A percentile compares a stretch with the other conserved stretches of the same genome.
These are phyloP conservation scores for Baorangia bicolor DNA, from an alignment of 768 basidiomycete genomes.

Conservation along the genomic window DNA sequence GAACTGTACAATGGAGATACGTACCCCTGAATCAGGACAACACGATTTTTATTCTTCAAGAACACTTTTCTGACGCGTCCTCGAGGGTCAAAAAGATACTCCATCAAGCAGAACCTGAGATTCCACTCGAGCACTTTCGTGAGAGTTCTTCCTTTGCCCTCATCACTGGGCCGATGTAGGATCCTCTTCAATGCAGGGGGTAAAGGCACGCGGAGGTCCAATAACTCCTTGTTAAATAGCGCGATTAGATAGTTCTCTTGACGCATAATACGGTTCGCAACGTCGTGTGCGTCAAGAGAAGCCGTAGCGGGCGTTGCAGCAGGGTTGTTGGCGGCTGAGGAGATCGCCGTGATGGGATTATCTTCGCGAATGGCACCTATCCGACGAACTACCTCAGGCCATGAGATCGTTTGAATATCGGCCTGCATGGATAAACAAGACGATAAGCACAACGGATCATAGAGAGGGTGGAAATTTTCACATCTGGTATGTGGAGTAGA, in stretches of 20 bases:
- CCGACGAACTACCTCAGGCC: slow-evolving; percentile 91
- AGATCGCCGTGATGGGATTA: slow-evolving; percentile 88
- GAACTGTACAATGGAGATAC: slow-evolving; percentile 22
- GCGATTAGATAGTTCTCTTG: slow-evolving; percentile 99
- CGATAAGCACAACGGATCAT: slow-evolving; percentile 11
- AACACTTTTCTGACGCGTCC: slow-evolving; percentile 92
- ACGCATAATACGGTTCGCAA: slow-evolving; percentile 96
- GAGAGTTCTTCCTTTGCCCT: slow-evolving; percentile 73
- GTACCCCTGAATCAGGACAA: slow-evolving; percentile 80
- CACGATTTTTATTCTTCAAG: slow-evolving; percentile 78
- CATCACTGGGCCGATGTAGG: slow-evolving; percentile 41
- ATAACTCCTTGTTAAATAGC: slow-evolving; percentile 92
- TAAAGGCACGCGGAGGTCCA: slow-evolving; percentile 84
- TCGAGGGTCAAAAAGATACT: slow-evolving; percentile 88
- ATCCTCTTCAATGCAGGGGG: slow-evolving; percentile 58
- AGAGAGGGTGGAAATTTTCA: slow-evolving; percentile 36
- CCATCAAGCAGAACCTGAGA: slow-evolving; percentile 91
- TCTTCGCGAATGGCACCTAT: slow-evolving; percentile 89
- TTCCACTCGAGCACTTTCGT: slow-evolving; percentile 98
- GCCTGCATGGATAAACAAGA: slow-evolving; percentile 51
- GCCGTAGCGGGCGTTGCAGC: slow-evolving; percentile 68
- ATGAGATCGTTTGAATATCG: slow-evolving; percentile 97
- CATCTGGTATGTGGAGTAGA: slow-evolving; percentile 92
- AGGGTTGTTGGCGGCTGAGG: slow-evolving; percentile 51
- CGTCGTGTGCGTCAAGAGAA: slow-evolving; percentile 95